phyloP scores from a whole-genome alignment of 2,329 filamentous ascomycete genomes.

The Stachybotrys elegans region DNA sequence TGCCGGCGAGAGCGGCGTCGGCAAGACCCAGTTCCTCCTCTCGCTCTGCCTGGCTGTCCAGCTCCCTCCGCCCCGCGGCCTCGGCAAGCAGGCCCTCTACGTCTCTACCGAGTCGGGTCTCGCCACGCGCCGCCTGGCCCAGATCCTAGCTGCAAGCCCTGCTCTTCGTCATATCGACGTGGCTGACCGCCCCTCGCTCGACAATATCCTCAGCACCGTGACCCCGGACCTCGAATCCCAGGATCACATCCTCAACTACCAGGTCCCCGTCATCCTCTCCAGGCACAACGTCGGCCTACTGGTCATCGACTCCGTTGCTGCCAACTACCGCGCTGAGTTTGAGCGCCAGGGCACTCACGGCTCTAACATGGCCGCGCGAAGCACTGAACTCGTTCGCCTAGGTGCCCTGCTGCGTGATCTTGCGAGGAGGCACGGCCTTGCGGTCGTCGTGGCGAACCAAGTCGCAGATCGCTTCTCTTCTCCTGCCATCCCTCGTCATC shows the following conservation, averaged over 20 bases:
- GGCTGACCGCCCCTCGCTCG: slow-evolving; percentile 54
- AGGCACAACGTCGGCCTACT: slow-evolving; percentile 75
- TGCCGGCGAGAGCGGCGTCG: slow-evolving; percentile 86
- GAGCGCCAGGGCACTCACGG: slow-evolving; percentile 48
- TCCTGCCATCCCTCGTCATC: slow-evolving; percentile 16
- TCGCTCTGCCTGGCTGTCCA: slow-evolving; percentile 80
- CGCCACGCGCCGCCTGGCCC: slow-evolving; percentile 72
- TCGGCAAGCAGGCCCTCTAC: slow-evolving; percentile 75
- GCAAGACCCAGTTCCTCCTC: slow-evolving; percentile 92
- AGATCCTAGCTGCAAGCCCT: slow-evolving; percentile 69
- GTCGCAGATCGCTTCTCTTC: slow-evolving; percentile 77
- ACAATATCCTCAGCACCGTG: slow-evolving; percentile 72
- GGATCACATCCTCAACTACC: slow-evolving; percentile 89
- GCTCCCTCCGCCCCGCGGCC: slow-evolving; percentile 66
- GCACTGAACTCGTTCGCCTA: slow-evolving; percentile 70
- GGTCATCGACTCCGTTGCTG: slow-evolving; percentile 85
- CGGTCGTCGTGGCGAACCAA: slow-evolving; percentile 90
- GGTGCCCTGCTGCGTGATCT: slow-evolving; percentile 72
- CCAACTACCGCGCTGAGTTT: slow-evolving; percentile 92
- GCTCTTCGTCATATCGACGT: slow-evolving; percentile 37
- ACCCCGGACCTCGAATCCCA: slow-evolving; percentile 90
- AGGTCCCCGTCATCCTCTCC: slow-evolving; percentile 79
- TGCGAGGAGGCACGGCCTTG: slow-evolving; percentile 68
- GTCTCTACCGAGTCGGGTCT: slow-evolving; percentile 89
- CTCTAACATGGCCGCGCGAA: slow-evolving; percentile 67